Conservation (phyloP, 331 rosid genomes). For the Malus hybrid region DNA sequence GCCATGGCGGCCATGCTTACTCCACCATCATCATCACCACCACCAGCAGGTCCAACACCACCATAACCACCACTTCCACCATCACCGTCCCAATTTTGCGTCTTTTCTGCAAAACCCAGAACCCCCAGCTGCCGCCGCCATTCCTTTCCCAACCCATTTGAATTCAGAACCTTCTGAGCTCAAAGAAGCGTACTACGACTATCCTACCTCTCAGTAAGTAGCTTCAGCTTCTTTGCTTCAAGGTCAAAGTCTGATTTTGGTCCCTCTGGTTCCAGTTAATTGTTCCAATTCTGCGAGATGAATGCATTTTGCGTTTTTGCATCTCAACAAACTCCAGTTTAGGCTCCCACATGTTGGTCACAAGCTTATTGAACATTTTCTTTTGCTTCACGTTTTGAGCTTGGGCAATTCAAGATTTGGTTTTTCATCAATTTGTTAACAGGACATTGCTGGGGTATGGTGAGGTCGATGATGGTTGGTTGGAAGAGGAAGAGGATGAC, state of each 20-base stretch:
- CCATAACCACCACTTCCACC: conserved; percentile 15
- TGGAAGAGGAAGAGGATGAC: conserved; percentile 24
- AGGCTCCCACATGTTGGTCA: too few species aligned
- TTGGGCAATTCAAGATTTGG: not conserved
- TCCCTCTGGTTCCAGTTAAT: too few species aligned
- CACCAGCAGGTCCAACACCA: not conserved
- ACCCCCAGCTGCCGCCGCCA: not conserved
- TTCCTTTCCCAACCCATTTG: not conserved
- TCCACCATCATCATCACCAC: conserved; percentile 10
- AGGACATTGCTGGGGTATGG: conserved; percentile 9
- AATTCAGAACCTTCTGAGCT: conserved; percentile 1
- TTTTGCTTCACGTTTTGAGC: too few species aligned
- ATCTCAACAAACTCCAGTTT: too few species aligned
- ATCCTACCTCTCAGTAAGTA: conserved; percentile 32
- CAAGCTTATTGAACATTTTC: too few species aligned
- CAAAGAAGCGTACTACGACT: conserved; percentile 1
- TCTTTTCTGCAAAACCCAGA: conserved; percentile 14
- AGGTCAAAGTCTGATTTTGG: too few species aligned
- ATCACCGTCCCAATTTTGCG: not conserved
- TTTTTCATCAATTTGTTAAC: not conserved
- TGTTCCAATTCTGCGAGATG: too few species aligned
- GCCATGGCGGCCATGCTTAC: conserved; percentile 18
- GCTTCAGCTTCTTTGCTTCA: not conserved
- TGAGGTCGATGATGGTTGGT: not conserved
- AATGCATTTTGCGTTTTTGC: too few species aligned